phyloP scores from a whole-genome alignment of 1,139 yeast species.

The Scheffersomyces lignicola region DNA sequence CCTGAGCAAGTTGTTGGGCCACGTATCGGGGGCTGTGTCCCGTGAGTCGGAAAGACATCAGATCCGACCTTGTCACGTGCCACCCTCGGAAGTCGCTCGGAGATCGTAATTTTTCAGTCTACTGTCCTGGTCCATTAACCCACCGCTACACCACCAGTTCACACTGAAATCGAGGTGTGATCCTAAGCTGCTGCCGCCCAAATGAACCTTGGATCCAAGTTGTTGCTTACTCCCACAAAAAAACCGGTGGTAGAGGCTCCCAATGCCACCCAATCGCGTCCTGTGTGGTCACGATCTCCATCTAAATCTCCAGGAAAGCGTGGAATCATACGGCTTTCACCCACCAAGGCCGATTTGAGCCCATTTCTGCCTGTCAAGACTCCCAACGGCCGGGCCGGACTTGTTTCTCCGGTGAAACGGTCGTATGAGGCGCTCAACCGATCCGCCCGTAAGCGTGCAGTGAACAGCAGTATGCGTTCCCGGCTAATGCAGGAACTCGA shows the following conservation, averaged over 20 bases:
- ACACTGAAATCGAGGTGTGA: no score
- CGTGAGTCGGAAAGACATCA: no score
- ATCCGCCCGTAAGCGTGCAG: conserved; percentile 54
- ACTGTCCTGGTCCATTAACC: no score
- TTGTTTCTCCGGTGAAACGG: conserved; percentile 45
- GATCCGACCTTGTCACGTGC: no score
- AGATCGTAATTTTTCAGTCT: no score
- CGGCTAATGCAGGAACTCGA: conserved; percentile 37
- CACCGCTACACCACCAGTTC: no score
- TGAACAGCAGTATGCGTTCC: conserved; percentile 28
- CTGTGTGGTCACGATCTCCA: conserved; percentile 6
- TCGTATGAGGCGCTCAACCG: conserved; percentile 40
- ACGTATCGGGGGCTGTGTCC: no score
- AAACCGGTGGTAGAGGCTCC: conserved; percentile 4
- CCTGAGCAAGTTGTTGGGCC: no score
- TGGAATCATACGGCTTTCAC: conserved; percentile 5
- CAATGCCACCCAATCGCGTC: conserved; percentile 6
- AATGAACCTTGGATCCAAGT: no score
- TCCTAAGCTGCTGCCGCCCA: no score
- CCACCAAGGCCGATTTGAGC: not conserved
- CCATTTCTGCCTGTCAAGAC: conserved; percentile 10
- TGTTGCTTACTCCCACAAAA: no score
- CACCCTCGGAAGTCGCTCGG: no score
- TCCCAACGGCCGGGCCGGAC: conserved; percentile 43
- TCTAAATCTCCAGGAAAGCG: conserved; percentile 7